phyloP scores from a whole-genome alignment of 352 stramenopile genomes.

The Lagenidium sp. region DNA sequence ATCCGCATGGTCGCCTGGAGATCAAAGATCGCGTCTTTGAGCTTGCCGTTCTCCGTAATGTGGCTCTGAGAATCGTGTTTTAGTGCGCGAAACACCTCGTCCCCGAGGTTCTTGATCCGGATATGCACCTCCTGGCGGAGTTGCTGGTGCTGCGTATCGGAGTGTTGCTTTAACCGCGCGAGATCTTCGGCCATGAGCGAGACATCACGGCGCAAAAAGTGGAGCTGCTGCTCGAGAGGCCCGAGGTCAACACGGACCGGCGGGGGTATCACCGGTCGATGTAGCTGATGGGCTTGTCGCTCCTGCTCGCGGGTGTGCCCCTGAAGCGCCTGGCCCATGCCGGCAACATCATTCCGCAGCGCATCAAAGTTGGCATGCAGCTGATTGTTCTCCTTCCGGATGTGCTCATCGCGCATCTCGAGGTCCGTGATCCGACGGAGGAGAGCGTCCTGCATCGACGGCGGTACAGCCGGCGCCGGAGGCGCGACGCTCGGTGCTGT shows the following conservation, averaged over 20 bases:
- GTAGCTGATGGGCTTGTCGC: too few species aligned
- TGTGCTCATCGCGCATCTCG: too few species aligned
- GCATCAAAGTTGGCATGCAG: too few species aligned
- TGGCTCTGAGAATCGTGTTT: constrained; percentile 30
- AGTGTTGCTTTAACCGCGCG: constrained; percentile 14
- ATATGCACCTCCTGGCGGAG: constrained; percentile 20
- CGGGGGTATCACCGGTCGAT: not conserved
- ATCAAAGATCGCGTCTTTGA: constrained; percentile 42
- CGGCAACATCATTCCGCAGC: too few species aligned
- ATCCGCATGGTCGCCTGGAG: constrained; percentile 22
- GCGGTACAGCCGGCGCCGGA: not conserved
- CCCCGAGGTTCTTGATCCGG: constrained; percentile 21
- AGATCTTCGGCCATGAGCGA: constrained; percentile 21
- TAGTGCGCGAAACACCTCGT: constrained; percentile 32
- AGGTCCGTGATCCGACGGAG: too few species aligned
- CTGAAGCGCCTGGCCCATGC: too few species aligned
- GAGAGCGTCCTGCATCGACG: too few species aligned
- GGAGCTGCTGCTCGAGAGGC: constrained; percentile 11
- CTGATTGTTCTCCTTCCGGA: too few species aligned
- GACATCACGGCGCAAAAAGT: constrained; percentile 8
- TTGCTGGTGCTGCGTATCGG: constrained; percentile 10
- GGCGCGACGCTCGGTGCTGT: too few species aligned
- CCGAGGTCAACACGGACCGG: constrained; percentile 6
- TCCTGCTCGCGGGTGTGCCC: too few species aligned
- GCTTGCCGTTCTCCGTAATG: constrained; percentile 27